These are phyloP conservation scores for Panicum virgatum DNA, from an alignment of 202 grass and related monocot species.

Conservation along the genomic window DNA sequence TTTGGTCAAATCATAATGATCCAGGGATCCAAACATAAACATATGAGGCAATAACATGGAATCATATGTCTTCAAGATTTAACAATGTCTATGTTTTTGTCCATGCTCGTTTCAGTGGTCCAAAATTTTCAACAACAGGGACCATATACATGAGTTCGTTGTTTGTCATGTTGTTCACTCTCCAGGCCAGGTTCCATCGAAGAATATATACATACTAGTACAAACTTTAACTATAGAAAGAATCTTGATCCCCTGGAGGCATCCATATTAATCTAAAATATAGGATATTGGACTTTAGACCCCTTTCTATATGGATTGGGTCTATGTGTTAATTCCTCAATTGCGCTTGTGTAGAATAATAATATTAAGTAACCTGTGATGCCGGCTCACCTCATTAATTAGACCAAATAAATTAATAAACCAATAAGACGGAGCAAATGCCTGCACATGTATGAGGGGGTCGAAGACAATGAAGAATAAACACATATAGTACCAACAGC, in stretches of 20 bases:
- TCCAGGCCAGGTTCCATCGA: constrained; percentile 2
- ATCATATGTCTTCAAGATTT: constrained; percentile 14
- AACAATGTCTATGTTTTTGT: background rate
- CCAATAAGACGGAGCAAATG: background rate
- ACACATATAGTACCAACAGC: background rate
- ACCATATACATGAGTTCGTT: background rate
- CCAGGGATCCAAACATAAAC: constrained; percentile 3
- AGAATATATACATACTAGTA: background rate
- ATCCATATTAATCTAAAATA: background rate
- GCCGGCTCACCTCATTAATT: constrained; percentile 15
- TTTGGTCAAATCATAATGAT: constrained; percentile 27
- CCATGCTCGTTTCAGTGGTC: background rate
- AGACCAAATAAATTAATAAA: constrained; percentile 8
- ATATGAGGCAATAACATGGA: constrained; percentile 4
- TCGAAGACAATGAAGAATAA: background rate
- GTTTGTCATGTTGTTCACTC: constrained; percentile 11
- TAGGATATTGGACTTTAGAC: background rate
- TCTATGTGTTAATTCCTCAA: background rate
- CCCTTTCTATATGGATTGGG: background rate
- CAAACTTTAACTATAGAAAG: constrained; percentile 21
- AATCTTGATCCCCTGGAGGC: constrained; percentile 20
- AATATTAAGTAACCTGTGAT: background rate
- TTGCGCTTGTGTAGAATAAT: background rate
- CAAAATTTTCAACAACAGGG: constrained; percentile 7
- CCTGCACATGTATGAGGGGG: background rate